Conservation (phyloP, 148 eudicot genomes). For the Dianthus caryophyllus region DNA sequence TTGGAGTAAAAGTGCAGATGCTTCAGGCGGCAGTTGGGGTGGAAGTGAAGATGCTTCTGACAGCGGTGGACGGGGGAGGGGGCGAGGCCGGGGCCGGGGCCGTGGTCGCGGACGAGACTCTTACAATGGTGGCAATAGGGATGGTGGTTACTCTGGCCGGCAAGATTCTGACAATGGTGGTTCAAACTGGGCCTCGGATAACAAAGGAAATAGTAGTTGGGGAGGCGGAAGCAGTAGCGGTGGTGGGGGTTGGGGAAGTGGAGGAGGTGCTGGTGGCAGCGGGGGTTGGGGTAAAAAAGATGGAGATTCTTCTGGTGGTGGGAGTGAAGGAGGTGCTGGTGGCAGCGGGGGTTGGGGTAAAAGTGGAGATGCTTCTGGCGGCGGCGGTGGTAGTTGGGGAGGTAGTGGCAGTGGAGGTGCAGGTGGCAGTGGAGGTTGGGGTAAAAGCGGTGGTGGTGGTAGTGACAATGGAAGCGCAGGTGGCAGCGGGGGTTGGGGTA, state of each 20-base stretch:
- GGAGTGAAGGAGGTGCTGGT: not conserved
- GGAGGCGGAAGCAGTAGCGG: not conserved
- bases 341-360: not conserved
- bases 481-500: not conserved
- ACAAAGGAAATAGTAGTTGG: not conserved
- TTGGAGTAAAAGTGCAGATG: constrained; percentile 11
- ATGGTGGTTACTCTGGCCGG: no score
- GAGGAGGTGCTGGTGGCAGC: not conserved
- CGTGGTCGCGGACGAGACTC: no score
- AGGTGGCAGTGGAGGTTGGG: not conserved
- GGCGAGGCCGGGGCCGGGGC: no score
- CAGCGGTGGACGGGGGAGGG: no score
- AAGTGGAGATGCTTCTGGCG: not conserved
- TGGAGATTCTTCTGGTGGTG: not conserved
- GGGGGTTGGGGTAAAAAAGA: not conserved
- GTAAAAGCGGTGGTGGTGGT: constrained; percentile 12
- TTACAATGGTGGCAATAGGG: no score
- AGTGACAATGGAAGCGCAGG: not conserved
- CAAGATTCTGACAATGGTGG: no score
- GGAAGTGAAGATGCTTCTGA: constrained; percentile 2
- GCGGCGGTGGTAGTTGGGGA: not conserved
- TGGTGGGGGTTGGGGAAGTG: not conserved
- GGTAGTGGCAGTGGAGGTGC: not conserved
- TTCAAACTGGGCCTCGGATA: no score
- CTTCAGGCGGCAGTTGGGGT: constrained; percentile 17